Base-by-base conservation (phyloP, 1,284 basidiomycete species). In the Fomitiporia mediterranea region DNA sequence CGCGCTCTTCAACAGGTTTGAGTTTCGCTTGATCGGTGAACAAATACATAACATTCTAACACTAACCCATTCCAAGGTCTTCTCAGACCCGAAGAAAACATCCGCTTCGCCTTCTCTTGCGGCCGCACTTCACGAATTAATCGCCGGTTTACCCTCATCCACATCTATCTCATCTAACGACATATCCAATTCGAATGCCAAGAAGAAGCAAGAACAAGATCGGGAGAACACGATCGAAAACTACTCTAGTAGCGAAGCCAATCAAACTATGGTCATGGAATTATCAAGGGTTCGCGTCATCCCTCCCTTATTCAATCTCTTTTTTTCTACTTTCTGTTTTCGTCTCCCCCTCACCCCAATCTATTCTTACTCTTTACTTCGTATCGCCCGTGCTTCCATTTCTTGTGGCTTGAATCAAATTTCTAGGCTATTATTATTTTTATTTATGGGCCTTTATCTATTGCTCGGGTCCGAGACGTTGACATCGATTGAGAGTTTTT, bases 281-380 rank as follows among this genome's bases (percentile, higher is more conserved):
- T 32, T 47, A 51, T 52, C 42, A 38, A 57, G 55, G 55, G 55
- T 57, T 57, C 55, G 55, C 55, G 55, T 34, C 40, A 34, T 57
- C 38, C 53, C 53, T 17, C 40, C 40, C 37, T 42, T 27, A n/a
- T 30, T 30, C n/a, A 15, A 21, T 46, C 21, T 46, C 15, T 4
- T 46, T 19, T 40, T 17, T 19, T 34, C 28, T 34, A n/a, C n/a
- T n/a, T n/a, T 34, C 21, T 50, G 15, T 19, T 37, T 37, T 34
- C 49, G 13, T 51, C 35, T 23, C 27, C 38, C 17, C 35, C 19
- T 38, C 50, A n/a, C n/a, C n/a, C n/a, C n/a, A n/a, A n/a, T n/a
- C n/a, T n/a, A n/a, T n/a, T n/a, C n/a, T n/a, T n/a, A n/a, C 30
- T 52, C 19, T 28, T 19, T 37, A 6, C 32, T 34, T 34, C 32